Evolutionary conservation across 192 early-diverging fungal species (phyloP).

Genomic region (Allomyces javanicus): DNA sequence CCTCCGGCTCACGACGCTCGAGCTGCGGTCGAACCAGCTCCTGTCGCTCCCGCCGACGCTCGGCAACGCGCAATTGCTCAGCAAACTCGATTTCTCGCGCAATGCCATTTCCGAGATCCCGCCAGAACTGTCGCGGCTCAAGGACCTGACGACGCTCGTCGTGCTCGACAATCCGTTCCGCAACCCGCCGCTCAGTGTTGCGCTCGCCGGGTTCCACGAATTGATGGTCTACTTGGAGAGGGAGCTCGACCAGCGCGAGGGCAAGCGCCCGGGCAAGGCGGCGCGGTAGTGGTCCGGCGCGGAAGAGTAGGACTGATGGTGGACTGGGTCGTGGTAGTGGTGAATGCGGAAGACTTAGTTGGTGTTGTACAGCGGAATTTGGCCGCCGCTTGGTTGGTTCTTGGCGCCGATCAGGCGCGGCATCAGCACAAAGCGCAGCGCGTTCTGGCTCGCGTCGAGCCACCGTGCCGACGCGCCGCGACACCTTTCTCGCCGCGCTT

Average conservation of each 20-base stretch:
- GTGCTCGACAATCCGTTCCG: constrained; percentile 2
- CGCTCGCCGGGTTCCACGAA: background rate
- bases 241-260: background rate
- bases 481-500: too few relatives aligned
- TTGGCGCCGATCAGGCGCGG: too few relatives aligned
- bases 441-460: too few relatives aligned
- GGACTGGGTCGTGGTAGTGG: too few relatives aligned
- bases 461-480: too few relatives aligned
- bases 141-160: background rate
- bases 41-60: background rate
- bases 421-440: too few relatives aligned
- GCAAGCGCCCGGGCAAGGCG: too few relatives aligned
- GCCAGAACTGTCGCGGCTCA: background rate
- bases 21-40: constrained; percentile 1
- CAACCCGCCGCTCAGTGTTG: background rate
- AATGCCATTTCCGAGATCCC: constrained; percentile 1
- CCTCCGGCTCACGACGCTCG: background rate
- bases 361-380: too few relatives aligned
- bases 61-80: background rate
- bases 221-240: background rate
- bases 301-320: too few relatives aligned
- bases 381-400: too few relatives aligned
- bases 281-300: too few relatives aligned
- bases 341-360: too few relatives aligned
- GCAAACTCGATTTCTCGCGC: background rate